These are phyloP conservation scores for Nymphaea thermarum DNA, from an alignment of 164 flowering plant species.

Conservation along the genomic window DNA sequence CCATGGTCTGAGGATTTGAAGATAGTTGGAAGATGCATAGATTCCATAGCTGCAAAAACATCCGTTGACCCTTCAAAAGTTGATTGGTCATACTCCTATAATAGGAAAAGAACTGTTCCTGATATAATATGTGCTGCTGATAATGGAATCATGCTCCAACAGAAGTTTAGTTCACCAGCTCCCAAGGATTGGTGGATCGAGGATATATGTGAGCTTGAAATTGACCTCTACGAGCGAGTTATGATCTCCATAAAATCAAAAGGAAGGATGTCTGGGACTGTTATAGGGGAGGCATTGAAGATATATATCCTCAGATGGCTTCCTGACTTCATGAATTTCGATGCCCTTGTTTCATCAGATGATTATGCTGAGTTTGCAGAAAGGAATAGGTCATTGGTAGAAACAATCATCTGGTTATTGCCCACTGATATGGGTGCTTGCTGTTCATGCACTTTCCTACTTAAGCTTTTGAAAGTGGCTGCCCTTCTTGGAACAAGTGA, in stretches of 20 bases:
- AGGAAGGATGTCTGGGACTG: constrained; percentile 61
- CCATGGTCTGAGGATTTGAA: constrained; percentile 81
- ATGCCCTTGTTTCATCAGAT: constrained; percentile 39
- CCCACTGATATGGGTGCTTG: constrained; percentile 42
- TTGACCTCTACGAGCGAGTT: constrained; percentile 63
- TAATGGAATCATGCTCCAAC: constrained; percentile 17
- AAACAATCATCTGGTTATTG: constrained; percentile 56
- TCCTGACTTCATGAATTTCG: constrained; percentile 37
- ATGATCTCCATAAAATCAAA: constrained; percentile 66
- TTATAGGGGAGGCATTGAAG: constrained; percentile 72
- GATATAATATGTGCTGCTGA: not conserved
- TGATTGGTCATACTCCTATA: constrained; percentile 74
- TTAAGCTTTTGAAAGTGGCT: constrained; percentile 64
- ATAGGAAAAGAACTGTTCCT: constrained; percentile 20
- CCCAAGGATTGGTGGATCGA: constrained; percentile 97
- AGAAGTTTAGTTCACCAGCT: constrained; percentile 19
- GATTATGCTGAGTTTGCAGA: constrained; percentile 12
- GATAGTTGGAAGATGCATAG: constrained; percentile 72
- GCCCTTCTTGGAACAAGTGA: constrained; percentile 59
- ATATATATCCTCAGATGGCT: constrained; percentile 69
- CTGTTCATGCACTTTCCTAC: constrained; percentile 76
- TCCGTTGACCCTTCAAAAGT: constrained; percentile 62
- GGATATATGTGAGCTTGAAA: constrained; percentile 80
- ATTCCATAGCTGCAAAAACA: constrained; percentile 77
- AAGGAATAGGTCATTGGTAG: constrained; percentile 49